Evolutionary conservation across 768 basidiomycete species (phyloP).

Genomic region (Lentinula boryana): DNA sequence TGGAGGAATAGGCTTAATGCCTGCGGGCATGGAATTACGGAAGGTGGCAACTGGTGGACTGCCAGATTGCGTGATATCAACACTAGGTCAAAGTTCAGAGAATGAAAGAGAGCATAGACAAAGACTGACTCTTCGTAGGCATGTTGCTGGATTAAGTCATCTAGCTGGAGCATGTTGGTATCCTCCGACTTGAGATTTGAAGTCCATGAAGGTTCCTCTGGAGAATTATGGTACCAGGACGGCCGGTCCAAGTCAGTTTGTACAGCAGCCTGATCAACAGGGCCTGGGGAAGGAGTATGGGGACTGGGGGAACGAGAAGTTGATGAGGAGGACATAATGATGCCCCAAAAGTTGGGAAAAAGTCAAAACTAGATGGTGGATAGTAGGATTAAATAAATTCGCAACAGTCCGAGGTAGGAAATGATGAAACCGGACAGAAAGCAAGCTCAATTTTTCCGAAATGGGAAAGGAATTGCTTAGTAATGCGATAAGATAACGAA

Average conservation of each 20-base stretch:
- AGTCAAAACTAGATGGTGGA: not conserved
- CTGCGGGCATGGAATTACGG: slow-evolving; percentile 15
- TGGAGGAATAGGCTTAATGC: slow-evolving; percentile 57
- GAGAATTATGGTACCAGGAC: slow-evolving; percentile 6
- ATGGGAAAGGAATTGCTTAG: not conserved
- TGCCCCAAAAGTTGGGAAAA: not conserved
- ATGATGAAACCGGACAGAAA: not conserved
- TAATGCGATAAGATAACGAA: not conserved
- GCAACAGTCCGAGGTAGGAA: not conserved
- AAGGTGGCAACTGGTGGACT: slow-evolving; percentile 15
- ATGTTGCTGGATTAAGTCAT: slow-evolving; percentile 69
- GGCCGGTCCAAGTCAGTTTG: slow-evolving; percentile 43
- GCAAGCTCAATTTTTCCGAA: not conserved
- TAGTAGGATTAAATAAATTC: not conserved
- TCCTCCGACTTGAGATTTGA: slow-evolving; percentile 7
- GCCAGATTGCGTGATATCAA: slow-evolving; percentile 23
- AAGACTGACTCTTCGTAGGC: slow-evolving; percentile 68
- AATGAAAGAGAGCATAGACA: slow-evolving; percentile 17
- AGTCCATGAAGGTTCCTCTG: not conserved
- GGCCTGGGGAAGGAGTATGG: slow-evolving; percentile 58
- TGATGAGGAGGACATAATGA: slow-evolving; percentile 54
- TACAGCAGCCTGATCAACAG: slow-evolving; percentile 43
- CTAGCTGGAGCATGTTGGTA: slow-evolving; percentile 50
- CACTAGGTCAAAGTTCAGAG: slow-evolving; percentile 20
- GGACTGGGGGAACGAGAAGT: slow-evolving; percentile 72